Conservation (phyloP, 2,329 filamentous ascomycete genomes). For the Monosporascus sp. region DNA sequence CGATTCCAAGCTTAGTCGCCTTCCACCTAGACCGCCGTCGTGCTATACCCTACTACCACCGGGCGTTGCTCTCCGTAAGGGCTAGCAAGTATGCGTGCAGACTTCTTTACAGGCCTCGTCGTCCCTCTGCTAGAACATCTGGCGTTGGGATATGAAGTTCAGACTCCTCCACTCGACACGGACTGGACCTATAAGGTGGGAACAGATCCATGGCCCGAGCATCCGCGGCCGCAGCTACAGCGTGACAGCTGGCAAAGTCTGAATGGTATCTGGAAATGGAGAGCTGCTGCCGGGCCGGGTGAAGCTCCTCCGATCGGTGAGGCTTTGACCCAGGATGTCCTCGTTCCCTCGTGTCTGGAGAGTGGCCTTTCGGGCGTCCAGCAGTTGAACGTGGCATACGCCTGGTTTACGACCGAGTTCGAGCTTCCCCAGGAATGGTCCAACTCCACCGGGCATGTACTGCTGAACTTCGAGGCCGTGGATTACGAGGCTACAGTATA, state of each 20-base stretch:
- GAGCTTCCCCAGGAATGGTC: constrained; percentile 41
- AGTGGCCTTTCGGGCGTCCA: constrained; percentile 45
- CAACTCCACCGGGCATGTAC: constrained; percentile 29
- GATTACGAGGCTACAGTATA: constrained; percentile 54
- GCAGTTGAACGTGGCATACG: constrained; percentile 32
- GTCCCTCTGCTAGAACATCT: background rate
- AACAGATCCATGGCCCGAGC: constrained; percentile 50
- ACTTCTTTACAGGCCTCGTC: background rate
- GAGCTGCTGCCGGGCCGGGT: constrained; percentile 23
- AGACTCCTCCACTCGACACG: constrained; percentile 40
- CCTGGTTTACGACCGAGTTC: constrained; percentile 49
- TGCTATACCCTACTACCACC: background rate
- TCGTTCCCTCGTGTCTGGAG: constrained; percentile 39
- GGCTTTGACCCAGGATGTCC: constrained; percentile 32
- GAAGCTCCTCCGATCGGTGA: constrained; percentile 14
- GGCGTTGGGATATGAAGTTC: constrained; percentile 24
- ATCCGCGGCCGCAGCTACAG: constrained; percentile 51
- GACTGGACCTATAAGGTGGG: constrained; percentile 48
- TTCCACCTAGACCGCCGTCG: background rate
- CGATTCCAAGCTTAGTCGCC: background rate
- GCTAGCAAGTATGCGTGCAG: background rate
- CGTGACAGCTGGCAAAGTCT: constrained; percentile 49
- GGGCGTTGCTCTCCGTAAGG: background rate
- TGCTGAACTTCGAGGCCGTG: constrained; percentile 54
- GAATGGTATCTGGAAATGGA: constrained; percentile 55